A percentile compares a stretch with the other conserved stretches of the same genome.
These are phyloP conservation scores for Pterocarpus santalinus DNA, from an alignment of 306 rosid genomes.

Conservation along the genomic window DNA sequence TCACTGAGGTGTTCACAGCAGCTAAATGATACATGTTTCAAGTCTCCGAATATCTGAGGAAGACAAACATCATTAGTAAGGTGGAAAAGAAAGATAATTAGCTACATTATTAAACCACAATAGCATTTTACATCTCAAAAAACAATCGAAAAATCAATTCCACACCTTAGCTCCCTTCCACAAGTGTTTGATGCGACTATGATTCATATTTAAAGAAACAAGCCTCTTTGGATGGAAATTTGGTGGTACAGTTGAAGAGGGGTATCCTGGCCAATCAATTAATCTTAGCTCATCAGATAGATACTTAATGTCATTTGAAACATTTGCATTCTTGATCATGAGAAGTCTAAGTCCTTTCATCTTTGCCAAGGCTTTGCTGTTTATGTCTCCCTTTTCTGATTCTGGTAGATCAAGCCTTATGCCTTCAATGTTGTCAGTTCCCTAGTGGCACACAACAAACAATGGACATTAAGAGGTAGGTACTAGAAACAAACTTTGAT, in stretches of 20 bases:
- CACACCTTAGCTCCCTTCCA: conserved; percentile 35
- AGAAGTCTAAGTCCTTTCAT: conserved; percentile 42
- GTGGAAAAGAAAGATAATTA: neutral
- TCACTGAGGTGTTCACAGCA: conserved; percentile 15
- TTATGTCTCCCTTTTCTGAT: neutral
- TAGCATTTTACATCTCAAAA: neutral
- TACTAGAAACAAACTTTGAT: neutral
- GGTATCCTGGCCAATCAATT: conserved; percentile 27
- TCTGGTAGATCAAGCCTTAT: conserved; percentile 27
- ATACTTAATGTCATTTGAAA: conserved; percentile 12
- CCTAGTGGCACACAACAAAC: neutral
- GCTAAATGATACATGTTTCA: conserved; percentile 18
- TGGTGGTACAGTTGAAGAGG: conserved; percentile 28
- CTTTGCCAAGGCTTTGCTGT: neutral
- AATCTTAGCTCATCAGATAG: conserved; percentile 24
- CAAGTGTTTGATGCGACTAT: conserved; percentile 6
- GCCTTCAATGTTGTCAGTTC: conserved; percentile 25
- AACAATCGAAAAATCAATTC: neutral
- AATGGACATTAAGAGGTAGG: neutral
- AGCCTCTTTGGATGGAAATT: conserved; percentile 36
- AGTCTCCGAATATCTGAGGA: neutral
- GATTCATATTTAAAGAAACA: conserved; percentile 1
- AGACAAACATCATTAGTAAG: neutral
- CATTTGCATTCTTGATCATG: neutral
- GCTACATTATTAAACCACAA: neutral